These are phyloP conservation scores for Colletotrichum echinochloae DNA, from an alignment of 2,329 filamentous ascomycete species.

Conservation along the genomic window DNA sequence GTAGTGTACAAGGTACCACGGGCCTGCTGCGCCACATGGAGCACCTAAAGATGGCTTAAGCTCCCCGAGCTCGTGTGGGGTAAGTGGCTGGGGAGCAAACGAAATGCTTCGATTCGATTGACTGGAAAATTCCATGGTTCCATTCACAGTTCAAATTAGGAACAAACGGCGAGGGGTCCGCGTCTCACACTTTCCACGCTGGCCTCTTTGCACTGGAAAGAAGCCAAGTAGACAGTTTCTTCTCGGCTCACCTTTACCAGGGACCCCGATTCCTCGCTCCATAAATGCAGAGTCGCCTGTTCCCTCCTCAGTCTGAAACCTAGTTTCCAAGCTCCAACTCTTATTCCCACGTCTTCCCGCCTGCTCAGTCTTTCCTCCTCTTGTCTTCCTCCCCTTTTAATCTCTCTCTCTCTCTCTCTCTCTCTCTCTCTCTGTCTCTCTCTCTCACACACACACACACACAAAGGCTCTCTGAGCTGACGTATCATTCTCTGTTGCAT, in stretches of 20 bases:
- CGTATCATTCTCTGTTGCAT: conserved; percentile 38
- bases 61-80: conserved; percentile 40
- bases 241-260: not conserved
- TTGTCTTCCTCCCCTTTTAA: too few species aligned
- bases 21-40: conserved; percentile 18
- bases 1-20: not conserved
- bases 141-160: conserved; percentile 32
- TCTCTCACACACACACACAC: not conserved
- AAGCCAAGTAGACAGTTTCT: conserved; percentile 43
- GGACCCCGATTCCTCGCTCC: not conserved
- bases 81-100: conserved; percentile 20
- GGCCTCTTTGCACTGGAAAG: conserved; percentile 55
- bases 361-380: not conserved
- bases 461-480: conserved; percentile 5
- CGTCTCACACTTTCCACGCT: conserved; percentile 54
- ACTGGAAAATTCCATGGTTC: conserved; percentile 40
- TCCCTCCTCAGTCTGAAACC: conserved; percentile 12
- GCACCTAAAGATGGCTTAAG: conserved; percentile 37
- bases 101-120: conserved; percentile 26
- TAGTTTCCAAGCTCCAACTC: conserved; percentile 17
- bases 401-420: not conserved
- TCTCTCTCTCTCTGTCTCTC: not conserved
- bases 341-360: not conserved
- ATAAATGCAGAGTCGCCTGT: conserved; percentile 20
- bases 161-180: conserved; percentile 32